phyloP scores from a whole-genome alignment of 2,329 filamentous ascomycete genomes.

The Microdochium bolleyi region DNA sequence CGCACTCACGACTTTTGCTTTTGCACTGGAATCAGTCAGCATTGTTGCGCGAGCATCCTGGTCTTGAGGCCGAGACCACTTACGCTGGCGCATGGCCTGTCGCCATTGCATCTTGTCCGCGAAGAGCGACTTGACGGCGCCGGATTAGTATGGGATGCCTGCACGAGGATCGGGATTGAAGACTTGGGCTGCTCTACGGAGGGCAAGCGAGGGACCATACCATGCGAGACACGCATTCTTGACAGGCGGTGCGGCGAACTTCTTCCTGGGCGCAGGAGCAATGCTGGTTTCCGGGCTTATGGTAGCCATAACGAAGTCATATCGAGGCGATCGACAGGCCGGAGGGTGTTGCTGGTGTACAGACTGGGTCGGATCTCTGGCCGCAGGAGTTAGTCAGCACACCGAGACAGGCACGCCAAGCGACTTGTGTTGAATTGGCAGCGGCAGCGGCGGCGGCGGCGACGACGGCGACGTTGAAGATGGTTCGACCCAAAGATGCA shows the following conservation, averaged over 20 bases:
- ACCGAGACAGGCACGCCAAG: too few species aligned
- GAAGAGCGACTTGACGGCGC: constrained; percentile 32
- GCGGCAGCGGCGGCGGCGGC: too few species aligned
- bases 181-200: too few species aligned
- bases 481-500: too few species aligned
- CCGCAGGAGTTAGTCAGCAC: too few species aligned
- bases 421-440: too few species aligned
- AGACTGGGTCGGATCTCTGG: too few species aligned
- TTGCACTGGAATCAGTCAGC: constrained; percentile 23
- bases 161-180: too few species aligned
- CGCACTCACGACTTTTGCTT: constrained; percentile 29
- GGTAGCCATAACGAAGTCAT: background rate
- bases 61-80: constrained; percentile 9
- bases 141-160: constrained; percentile 4
- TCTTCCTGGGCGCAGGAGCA: constrained; percentile 16
- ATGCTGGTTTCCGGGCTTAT: background rate
- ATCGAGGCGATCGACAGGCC: background rate
- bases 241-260: constrained; percentile 37
- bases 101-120: constrained; percentile 37
- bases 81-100: constrained; percentile 33
- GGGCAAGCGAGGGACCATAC: constrained; percentile 22
- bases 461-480: too few species aligned
- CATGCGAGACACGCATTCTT: constrained; percentile 42
- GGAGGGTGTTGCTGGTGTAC: too few species aligned
- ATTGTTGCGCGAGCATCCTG: constrained; percentile 6